Percentiles rank a stretch among this genome's conserved stretches.
phyloP scores from a whole-genome alignment of 208 protist species.

The Leishmania braziliensis region DNA sequence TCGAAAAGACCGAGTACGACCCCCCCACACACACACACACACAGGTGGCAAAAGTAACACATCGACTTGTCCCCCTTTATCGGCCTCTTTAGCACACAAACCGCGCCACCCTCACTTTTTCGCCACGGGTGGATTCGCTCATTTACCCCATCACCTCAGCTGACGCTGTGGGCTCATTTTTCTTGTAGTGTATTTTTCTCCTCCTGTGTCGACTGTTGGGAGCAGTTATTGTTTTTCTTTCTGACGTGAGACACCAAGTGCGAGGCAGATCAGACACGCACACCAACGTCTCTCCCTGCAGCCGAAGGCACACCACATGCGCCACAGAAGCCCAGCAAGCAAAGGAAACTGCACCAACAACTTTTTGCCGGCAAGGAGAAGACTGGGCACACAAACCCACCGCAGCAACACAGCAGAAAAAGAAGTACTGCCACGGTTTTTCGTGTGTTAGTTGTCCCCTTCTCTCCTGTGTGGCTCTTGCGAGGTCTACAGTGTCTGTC shows the following conservation, averaged over 20 bases:
- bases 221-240: not conserved
- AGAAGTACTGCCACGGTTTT: not conserved
- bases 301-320: not conserved
- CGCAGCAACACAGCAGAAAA: not conserved
- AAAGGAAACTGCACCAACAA: not conserved
- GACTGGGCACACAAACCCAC: not conserved
- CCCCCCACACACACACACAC: not conserved
- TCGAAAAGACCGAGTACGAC: not conserved
- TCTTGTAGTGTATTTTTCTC: not conserved
- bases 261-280: not conserved
- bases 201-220: not conserved
- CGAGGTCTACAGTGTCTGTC: not conserved
- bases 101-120: not conserved
- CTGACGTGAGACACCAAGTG: not conserved
- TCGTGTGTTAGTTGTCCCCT: not conserved
- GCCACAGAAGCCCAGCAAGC: not conserved
- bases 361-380: not conserved
- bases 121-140: no score
- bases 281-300: not conserved
- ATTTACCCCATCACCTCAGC: not conserved
- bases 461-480: not conserved
- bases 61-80: not conserved
- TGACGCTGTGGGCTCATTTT: not conserved
- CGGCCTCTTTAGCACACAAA: not conserved
- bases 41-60: not conserved